These are phyloP conservation scores for Penicillium verhagenii DNA, from an alignment of 495 filamentous ascomycete species.

Conservation along the genomic window DNA sequence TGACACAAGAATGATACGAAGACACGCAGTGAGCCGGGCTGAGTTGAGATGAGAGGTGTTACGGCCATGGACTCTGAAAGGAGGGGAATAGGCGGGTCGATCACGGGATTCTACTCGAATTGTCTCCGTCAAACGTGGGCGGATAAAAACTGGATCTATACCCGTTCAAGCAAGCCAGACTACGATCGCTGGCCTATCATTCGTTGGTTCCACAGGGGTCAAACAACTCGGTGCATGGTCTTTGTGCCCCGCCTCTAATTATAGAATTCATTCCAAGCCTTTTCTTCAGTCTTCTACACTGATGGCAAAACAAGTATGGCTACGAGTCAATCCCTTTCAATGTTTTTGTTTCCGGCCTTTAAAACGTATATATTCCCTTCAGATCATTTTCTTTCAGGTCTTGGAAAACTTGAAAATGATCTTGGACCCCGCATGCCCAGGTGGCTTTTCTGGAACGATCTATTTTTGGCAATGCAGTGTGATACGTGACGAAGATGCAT, in stretches of 20 bases:
- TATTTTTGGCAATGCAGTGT: constrained; percentile 12
- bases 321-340: not conserved
- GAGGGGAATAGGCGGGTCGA: constrained; percentile 7
- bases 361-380: not conserved
- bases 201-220: not conserved
- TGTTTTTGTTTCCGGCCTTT: not conserved
- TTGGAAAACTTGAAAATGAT: not conserved
- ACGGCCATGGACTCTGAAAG: not conserved
- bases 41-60: not conserved
- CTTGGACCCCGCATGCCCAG: not conserved
- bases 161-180: not conserved
- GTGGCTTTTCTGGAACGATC: constrained; percentile 1
- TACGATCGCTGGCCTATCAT: not conserved
- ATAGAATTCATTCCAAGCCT: constrained; percentile 1
- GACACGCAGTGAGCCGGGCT: constrained; percentile 1
- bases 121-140: not conserved
- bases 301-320: not conserved
- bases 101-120: constrained; percentile 14
- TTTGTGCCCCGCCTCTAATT: constrained; percentile 12
- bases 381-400: not conserved
- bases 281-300: not conserved
- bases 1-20: not conserved
- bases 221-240: not conserved
- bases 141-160: not conserved
- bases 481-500: constrained; percentile 1